Base-by-base conservation (phyloP, 2,329 filamentous ascomycete species). In the Trichoderma sp. region DNA sequence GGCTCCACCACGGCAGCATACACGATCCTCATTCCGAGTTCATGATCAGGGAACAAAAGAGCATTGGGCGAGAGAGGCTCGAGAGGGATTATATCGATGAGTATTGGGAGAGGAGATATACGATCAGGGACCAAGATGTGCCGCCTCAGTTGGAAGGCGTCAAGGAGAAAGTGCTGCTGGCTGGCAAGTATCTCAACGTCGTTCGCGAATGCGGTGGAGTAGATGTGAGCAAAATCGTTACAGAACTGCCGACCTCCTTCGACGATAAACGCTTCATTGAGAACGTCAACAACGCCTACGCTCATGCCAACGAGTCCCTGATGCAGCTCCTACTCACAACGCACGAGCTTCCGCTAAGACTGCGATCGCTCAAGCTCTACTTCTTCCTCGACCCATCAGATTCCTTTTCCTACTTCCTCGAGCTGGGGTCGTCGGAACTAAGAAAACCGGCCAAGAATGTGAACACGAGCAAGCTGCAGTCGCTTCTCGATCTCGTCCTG, bases 11-110 rank as follows among this genome's bases (percentile, higher is more conserved):
- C 73, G 95, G 95, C 45, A 92, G 90, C 56, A 98, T 99, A 76
- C 92, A 90, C 72, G 95, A 99, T 75, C 92, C 93, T 0, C 94
- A 98, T 75, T 86, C 89, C 1, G 95, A 99, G 76, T 99, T 99
- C 71, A 80, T 99, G 61, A 89, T 99, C 73, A 96, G 96, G 74
- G 95, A 98, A 76, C 92, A 97, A 72, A 96, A 94, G 77, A 97
- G 93, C 73, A 97, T 99, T 71, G 90, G 90, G 66, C 87, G 95
- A 47, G 95, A 98, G 75, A 86, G 91, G 66, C 81, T 99, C 3
- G 93, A 98, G 73, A 90, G 97, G 74, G 95, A 99, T 76, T 99
- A 98, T 73, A 99, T 94, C 0, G 95, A 99, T 75, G 95, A 99
- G 73, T 99, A 99, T 77, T 99, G 95, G 95, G 95, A 99, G 76